A percentile compares a stretch with the other conserved stretches of the same genome.
These are phyloP conservation scores for Colletotrichum horii DNA, from an alignment of 2,329 filamentous ascomycete species.

Conservation along the genomic window DNA sequence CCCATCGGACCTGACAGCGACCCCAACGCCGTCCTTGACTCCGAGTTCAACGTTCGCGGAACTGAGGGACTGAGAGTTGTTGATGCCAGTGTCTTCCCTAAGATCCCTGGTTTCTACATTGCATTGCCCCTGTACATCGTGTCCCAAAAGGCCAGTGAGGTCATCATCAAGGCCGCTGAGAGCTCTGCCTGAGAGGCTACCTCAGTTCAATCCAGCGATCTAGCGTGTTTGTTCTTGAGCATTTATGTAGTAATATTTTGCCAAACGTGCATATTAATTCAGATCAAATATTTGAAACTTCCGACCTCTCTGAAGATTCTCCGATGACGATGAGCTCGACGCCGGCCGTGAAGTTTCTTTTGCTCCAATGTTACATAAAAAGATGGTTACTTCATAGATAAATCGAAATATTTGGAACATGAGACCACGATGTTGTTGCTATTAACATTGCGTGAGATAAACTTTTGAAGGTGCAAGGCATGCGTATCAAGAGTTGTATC, in stretches of 20 bases:
- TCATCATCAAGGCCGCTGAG: conserved; percentile 28
- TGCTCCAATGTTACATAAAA: neutral
- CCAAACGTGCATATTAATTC: neutral
- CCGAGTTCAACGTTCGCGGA: conserved; percentile 61
- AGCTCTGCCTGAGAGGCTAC: neutral
- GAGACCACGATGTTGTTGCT: neutral
- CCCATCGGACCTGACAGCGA: conserved; percentile 63
- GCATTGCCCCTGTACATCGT: conserved; percentile 58
- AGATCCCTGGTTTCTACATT: conserved; percentile 38
- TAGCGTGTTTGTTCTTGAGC: neutral
- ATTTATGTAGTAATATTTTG: neutral
- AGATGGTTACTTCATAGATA: neutral
- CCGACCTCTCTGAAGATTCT: neutral
- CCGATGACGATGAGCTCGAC: neutral
- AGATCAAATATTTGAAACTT: neutral
- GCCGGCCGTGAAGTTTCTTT: neutral
- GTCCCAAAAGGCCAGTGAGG: conserved; percentile 59
- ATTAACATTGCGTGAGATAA: neutral
- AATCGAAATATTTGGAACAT: neutral
- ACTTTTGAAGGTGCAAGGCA: fast-evolving
- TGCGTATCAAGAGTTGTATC: neutral
- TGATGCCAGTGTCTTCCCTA: conserved; percentile 60
- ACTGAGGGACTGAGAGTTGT: conserved; percentile 63
- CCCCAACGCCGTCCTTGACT: conserved; percentile 61
- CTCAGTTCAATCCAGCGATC: neutral